A percentile compares a stretch with the other conserved stretches of the same genome.
Conservation (phyloP, 306 rosid species). For the Prunus armeniaca region DNA sequence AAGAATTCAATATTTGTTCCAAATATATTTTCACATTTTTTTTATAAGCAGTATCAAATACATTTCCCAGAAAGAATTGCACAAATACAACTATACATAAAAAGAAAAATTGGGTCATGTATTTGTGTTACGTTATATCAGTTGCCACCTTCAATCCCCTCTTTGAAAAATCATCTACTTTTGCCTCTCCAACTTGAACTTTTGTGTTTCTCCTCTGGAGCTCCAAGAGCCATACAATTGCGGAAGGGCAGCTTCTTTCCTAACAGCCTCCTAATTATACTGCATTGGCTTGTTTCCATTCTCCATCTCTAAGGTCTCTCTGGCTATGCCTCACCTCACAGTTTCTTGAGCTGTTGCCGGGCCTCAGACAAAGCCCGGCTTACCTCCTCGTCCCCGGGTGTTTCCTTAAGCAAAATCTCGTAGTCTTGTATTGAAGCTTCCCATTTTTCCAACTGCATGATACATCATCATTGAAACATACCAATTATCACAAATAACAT, state of each 20-base stretch:
- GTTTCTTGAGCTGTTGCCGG: slow-evolving; percentile 41
- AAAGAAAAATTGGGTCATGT: not conserved
- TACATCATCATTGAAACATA: not conserved
- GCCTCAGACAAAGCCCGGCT: slow-evolving; percentile 46
- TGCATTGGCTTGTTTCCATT: slow-evolving; percentile 4
- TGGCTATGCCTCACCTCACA: slow-evolving; percentile 22
- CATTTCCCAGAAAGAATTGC: slow-evolving; percentile 12
- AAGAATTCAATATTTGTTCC: not conserved
- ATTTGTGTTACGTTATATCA: not conserved
- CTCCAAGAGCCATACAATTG: not conserved
- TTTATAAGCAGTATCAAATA: slow-evolving; percentile 1
- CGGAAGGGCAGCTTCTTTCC: slow-evolving; percentile 1
- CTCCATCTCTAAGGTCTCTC: not conserved
- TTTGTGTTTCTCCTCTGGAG: slow-evolving; percentile 1
- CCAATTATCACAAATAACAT: not conserved
- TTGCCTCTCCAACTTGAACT: not conserved
- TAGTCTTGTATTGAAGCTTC: slow-evolving; percentile 72
- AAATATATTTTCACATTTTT: not conserved
- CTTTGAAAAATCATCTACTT: not conserved
- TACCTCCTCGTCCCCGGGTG: slow-evolving; percentile 55
- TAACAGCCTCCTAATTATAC: not conserved
- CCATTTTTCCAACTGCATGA: slow-evolving; percentile 67
- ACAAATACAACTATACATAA: not conserved
- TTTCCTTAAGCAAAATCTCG: slow-evolving; percentile 49
- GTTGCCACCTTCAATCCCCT: slow-evolving; percentile 4